Evolutionary conservation across 73 alveolate species (phyloP), one percentile per base, ranked within the genome.

Genomic region (Uronychia setigera): DNA sequence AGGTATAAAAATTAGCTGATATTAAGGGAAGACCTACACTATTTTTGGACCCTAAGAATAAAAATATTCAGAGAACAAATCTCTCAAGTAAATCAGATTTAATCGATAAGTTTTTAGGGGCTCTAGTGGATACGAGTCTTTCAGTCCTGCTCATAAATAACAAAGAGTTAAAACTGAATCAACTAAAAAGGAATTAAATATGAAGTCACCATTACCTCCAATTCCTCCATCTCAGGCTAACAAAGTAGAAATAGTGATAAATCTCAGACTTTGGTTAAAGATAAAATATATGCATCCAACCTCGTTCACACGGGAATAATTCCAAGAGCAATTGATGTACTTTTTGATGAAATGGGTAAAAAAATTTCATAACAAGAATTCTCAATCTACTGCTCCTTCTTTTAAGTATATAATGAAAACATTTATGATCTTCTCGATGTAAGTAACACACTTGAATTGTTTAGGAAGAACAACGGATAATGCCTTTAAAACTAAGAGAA

Each of bases 81-180:
- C 81, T 82, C 60, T 83, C 91, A 77, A 80, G 95, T 79, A 79
- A 84, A 60, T 89, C 92, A 29, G 86, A 82, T 84, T 91, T 82
- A 0, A 46, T 5, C n/a, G n/a, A 46, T 5, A 19, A 46, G 5
- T 46, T 19, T n/a, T n/a, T n/a, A n/a, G n/a, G n/a, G n/a, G n/a
- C n/a, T n/a, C n/a, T n/a, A n/a, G n/a, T n/a, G n/a, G n/a, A n/a
- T n/a, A n/a, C n/a, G n/a, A n/a, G n/a, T n/a, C n/a, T n/a, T n/a
- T n/a, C n/a, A n/a, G n/a, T n/a, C n/a, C n/a, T n/a, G n/a, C n/a
- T n/a, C n/a, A n/a, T n/a, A n/a, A n/a, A n/a, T n/a, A n/a, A n/a
- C n/a, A n/a, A n/a, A n/a, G n/a, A n/a, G n/a, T n/a, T n/a, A n/a
- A n/a, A n/a, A n/a, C n/a, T n/a, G n/a, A n/a, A n/a, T n/a, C n/a